phyloP scores from a whole-genome alignment of 1,139 yeast species.

The Yamadazyma blattariae region DNA sequence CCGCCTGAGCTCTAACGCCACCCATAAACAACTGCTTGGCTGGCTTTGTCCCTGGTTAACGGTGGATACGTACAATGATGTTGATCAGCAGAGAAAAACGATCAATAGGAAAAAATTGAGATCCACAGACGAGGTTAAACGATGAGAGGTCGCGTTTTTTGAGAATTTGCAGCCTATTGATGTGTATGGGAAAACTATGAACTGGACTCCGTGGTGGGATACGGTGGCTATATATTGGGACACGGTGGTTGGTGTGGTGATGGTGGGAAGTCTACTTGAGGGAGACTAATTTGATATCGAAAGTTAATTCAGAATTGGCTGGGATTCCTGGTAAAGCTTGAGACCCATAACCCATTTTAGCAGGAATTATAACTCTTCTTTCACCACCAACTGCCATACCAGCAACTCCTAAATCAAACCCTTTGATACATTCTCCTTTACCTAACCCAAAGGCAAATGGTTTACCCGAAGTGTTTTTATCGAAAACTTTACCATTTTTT shows the following conservation, averaged over 20 bases:
- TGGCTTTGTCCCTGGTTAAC: too few species aligned
- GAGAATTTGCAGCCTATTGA: not conserved
- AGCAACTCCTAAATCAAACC: slow-evolving; percentile 97
- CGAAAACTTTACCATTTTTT: slow-evolving; percentile 93
- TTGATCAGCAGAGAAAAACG: not conserved
- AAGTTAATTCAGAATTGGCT: slow-evolving; percentile 91
- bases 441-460: slow-evolving; percentile 91
- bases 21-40: too few species aligned
- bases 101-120: not conserved
- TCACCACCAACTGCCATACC: slow-evolving; percentile 99
- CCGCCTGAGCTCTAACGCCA: too few species aligned
- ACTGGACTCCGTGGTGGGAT: too few species aligned
- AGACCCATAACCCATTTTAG: slow-evolving; percentile 95
- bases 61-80: too few species aligned
- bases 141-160: not conserved
- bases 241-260: not conserved
- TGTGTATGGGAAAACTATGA: not conserved
- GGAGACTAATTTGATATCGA: slow-evolving; percentile 91
- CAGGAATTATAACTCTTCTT: slow-evolving; percentile 95
- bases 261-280: slow-evolving; percentile 53
- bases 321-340: slow-evolving; percentile 96
- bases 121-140: slow-evolving; percentile 3
- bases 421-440: slow-evolving; percentile 97
- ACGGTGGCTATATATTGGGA: not conserved
- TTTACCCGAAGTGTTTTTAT: slow-evolving; percentile 95